Base-by-base conservation (phyloP, 2,329 filamentous ascomycete species). In the Akanthomyces muscarius region DNA sequence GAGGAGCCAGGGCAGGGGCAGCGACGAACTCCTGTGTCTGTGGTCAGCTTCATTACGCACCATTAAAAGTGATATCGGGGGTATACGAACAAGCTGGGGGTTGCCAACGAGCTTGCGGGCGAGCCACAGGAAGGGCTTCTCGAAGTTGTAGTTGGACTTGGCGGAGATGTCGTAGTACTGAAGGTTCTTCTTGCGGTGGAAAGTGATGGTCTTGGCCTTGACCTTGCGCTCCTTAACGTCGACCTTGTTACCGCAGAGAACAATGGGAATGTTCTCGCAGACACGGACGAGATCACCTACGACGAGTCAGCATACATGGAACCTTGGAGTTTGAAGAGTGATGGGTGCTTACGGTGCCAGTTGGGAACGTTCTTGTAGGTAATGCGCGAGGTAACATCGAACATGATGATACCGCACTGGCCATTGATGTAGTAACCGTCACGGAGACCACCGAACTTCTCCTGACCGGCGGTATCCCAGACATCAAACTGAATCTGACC, bases 331-430 rank as follows among this genome's bases (percentile, higher is more conserved):
- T 25, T 14, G 45, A 28, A 21, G 59, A 41, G 44, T 21, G 48
- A n/a, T 47, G 52, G 5, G 44, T 47, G 88, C 92, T 78, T 89
- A 97, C 95, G 95, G 83, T 99, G 95, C 95, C 95, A 99, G 90
- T 98, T 98, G 83, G 95, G 95, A 69, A 99, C 95, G 85, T 99
- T 99, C 90, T 99, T 99, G 90, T 99, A 99, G 79, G 95, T 99
- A 80, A 99, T 98, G 77, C 95, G 91, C 71, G 94, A 97, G 68
- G 95, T 98, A 70, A 99, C 94, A 81, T 99, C 94, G 81, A 99
- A 99, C 94, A 99, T 99, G 89, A 99, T 98, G 85, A 99, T 97
- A 83, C 95, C 94, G 81, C 94, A 98, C 83, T 98, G 94, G 75
- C 94, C 94, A 84, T 97, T 97, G 87, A 99, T 99, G 86, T 99